phyloP scores from a whole-genome alignment of 1,284 basidiomycete species.

The Schizophyllum amplum region DNA sequence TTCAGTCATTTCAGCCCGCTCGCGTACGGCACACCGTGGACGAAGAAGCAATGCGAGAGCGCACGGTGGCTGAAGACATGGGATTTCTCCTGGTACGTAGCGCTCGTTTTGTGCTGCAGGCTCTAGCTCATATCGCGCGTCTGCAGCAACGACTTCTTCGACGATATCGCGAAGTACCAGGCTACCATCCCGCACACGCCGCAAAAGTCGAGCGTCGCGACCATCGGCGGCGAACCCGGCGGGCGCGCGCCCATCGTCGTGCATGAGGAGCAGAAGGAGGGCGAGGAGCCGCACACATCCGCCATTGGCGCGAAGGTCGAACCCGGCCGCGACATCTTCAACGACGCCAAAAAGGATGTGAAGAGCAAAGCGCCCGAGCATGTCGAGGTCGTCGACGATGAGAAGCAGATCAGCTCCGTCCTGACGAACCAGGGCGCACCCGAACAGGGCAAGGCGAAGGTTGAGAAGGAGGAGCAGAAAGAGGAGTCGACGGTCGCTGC shows the following conservation, averaged over 20 bases:
- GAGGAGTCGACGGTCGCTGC: constrained; percentile 1
- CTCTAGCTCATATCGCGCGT: constrained; percentile 7
- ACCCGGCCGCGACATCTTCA: constrained; percentile 63
- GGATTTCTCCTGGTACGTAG: constrained; percentile 87
- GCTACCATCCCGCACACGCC: constrained; percentile 29
- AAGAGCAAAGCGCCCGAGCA: constrained; percentile 23
- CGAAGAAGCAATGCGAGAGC: constrained; percentile 64
- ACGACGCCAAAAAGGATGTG: constrained; percentile 27
- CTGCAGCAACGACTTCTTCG: constrained; percentile 52
- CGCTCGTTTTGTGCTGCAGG: background rate
- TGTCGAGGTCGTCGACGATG: constrained; percentile 18
- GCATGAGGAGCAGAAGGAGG: constrained; percentile 23
- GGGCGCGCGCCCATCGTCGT: constrained; percentile 41
- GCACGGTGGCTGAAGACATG: constrained; percentile 87
- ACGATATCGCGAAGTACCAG: constrained; percentile 49
- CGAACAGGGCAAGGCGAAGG: constrained; percentile 8
- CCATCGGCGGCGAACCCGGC: constrained; percentile 37
- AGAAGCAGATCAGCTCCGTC: constrained; percentile 29
- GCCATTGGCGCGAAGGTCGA: constrained; percentile 45
- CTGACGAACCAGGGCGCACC: constrained; percentile 5
- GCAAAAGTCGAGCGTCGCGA: constrained; percentile 27
- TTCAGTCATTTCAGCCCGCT: constrained; percentile 80
- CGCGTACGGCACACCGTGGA: constrained; percentile 86
- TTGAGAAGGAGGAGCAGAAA: constrained; percentile 7
- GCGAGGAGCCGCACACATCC: constrained; percentile 27